phyloP scores from a whole-genome alignment of 164 flowering plant species.

The Akebia trifoliata region DNA sequence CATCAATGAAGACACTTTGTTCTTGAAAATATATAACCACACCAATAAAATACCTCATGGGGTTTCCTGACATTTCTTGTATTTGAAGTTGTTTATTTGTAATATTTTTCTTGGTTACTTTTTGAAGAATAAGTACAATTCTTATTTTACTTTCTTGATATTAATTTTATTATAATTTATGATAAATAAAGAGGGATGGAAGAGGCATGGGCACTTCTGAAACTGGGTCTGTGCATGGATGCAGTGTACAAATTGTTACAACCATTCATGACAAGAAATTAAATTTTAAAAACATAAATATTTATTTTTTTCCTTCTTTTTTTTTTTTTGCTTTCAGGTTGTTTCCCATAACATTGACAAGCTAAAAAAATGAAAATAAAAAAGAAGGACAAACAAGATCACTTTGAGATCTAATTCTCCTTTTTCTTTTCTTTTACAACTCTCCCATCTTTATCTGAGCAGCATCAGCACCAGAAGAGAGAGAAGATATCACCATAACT shows the following conservation, averaged over 20 bases:
- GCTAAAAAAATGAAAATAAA: constrained; percentile 20
- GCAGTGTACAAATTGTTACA: constrained; percentile 15
- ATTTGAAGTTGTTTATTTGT: background rate
- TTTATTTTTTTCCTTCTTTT: constrained; percentile 22
- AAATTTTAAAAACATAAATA: constrained; percentile 11
- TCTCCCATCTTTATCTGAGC: constrained; percentile 18
- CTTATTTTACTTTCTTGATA: too few species aligned
- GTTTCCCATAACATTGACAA: constrained; percentile 59
- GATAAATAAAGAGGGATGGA: too few species aligned
- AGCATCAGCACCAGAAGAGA: constrained; percentile 10
- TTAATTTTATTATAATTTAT: too few species aligned
- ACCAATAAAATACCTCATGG: background rate
- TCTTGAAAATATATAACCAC: constrained; percentile 2
- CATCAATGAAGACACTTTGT: background rate
- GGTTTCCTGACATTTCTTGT: background rate
- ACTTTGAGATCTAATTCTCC: constrained; percentile 23
- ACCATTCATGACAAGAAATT: constrained; percentile 20
- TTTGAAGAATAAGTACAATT: background rate
- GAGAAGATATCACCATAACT: constrained; percentile 21
- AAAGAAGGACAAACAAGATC: constrained; percentile 21
- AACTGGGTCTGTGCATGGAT: background rate
- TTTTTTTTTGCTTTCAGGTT: constrained; percentile 36
- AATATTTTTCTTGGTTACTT: background rate
- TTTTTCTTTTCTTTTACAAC: constrained; percentile 13
- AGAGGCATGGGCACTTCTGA: constrained; percentile 5